Evolutionary conservation across 768 basidiomycete species (phyloP), one percentile per base, ranked within the genome.

Genomic region (Tulasnella sp.): DNA sequence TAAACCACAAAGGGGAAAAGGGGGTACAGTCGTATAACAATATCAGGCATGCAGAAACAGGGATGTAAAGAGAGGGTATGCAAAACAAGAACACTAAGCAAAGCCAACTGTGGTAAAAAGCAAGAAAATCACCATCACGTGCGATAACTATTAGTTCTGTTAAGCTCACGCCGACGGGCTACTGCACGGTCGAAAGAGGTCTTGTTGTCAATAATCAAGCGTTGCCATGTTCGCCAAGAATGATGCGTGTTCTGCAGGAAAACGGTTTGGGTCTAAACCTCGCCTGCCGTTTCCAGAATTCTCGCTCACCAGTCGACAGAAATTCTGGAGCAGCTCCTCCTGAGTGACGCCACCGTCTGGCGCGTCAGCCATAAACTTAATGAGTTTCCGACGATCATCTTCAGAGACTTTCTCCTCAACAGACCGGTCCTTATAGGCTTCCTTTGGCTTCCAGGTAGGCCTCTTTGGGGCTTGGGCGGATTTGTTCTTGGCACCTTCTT

Each of bases 161-260:
- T 44, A 3, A 24, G 40, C 40, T 78, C 52, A n/a, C 52, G 52
- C 10, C 52, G 52, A n/a, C 52, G 52, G 31, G 58, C 77, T 18
- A 78, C 62, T 71, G 77, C 77, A 40, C 77, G 58, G 31, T 78
- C 77, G 42, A 78, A 71, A 9, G 77, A 78, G 10, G 27, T 68
- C 56, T 44, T 36, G 21, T 78, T 78, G n/a, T 78, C 39, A 18
- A 58, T 36, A 73, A 78, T 71, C n/a, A 78, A 48, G 27, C 52
- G 39, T 44, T 78, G 77, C 77, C 77, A 78, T 6, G 58, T 78
- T 16, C 77, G 52, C 77, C 77, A 78, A n/a, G 77, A 78, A 16
- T 44, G 31, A 31, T 34, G 36, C 9, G 77, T 39, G 39, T 78
- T 34, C 77, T 78, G 62, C 18, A 7, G 40, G 18, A 18, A 72